These are phyloP conservation scores for Fusarium agapanthi DNA, from an alignment of 2,329 filamentous ascomycete genomes.

Conservation along the genomic window DNA sequence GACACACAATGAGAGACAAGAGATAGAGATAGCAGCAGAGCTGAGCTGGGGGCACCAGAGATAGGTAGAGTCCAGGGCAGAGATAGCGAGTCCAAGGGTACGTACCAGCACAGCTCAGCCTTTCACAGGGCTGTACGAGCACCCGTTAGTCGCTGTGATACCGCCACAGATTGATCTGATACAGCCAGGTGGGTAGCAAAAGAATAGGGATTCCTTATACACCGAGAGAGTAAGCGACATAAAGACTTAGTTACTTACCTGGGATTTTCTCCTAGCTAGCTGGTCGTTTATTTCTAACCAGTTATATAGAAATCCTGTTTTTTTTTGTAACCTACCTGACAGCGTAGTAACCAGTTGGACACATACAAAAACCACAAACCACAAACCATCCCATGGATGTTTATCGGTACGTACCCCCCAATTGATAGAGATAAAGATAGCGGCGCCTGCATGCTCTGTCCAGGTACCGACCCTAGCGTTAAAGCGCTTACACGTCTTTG, in stretches of 20 bases:
- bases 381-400: conserved; percentile 19
- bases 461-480: conserved; percentile 31
- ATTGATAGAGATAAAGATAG: conserved; percentile 38
- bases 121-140: conserved; percentile 25
- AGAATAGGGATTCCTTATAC: too few relatives aligned
- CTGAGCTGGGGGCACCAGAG: conserved; percentile 6
- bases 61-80: conserved; percentile 17
- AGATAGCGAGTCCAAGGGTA: conserved; percentile 20
- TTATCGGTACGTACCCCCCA: conserved; percentile 39
- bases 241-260: too few relatives aligned
- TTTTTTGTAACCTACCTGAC: too few relatives aligned
- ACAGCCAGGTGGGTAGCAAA: too few relatives aligned
- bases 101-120: conserved; percentile 2
- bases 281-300: too few relatives aligned
- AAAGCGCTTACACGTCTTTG: conserved; percentile 7
- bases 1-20: conserved; percentile 12
- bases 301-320: too few relatives aligned
- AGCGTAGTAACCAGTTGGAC: conserved; percentile 40
- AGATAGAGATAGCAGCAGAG: conserved; percentile 21
- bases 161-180: conserved; percentile 19
- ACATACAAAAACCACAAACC: conserved; percentile 34
- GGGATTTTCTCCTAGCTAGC: too few relatives aligned
- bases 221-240: too few relatives aligned
- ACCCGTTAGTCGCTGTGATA: conserved; percentile 21
- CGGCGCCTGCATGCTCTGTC: conserved; percentile 13